Percentiles rank a stretch among this genome's conserved stretches.
phyloP scores from a whole-genome alignment of 148 eudicot species.

The Fagopyrum esculentum region DNA sequence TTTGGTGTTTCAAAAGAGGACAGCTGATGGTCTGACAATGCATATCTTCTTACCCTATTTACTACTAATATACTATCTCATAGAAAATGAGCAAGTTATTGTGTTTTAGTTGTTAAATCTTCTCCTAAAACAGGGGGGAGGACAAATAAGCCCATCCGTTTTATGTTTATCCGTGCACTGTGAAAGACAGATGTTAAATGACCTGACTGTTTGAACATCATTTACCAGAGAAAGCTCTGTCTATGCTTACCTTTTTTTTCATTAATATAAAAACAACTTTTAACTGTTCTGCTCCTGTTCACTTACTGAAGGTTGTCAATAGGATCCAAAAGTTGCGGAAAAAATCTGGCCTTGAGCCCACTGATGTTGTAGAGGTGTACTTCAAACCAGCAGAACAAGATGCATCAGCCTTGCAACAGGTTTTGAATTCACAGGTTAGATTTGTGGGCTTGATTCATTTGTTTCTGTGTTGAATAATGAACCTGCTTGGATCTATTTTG shows the following conservation, averaged over 20 bases:
- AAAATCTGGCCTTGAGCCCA: conserved; percentile 85
- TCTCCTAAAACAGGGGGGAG: too few species aligned
- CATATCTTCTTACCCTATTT: neutral
- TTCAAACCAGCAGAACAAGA: conserved; percentile 55
- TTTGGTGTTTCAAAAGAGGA: too few species aligned
- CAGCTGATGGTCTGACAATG: too few species aligned
- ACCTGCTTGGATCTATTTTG: neutral
- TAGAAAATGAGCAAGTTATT: too few species aligned
- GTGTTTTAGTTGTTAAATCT: too few species aligned
- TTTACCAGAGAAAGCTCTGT: neutral
- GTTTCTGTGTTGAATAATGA: neutral
- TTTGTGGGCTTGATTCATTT: neutral
- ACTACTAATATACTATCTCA: neutral
- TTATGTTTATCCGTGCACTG: too few species aligned
- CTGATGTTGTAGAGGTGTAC: conserved; percentile 86
- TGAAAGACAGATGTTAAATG: neutral
- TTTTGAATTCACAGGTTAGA: conserved; percentile 63
- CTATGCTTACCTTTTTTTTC: neutral
- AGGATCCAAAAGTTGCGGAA: conserved; percentile 91
- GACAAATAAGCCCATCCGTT: too few species aligned
- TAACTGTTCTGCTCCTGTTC: neutral
- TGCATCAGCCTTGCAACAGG: conserved; percentile 38
- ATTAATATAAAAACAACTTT: neutral
- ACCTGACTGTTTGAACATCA: neutral
- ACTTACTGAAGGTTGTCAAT: conserved; percentile 52